Evolutionary conservation across 73 alveolate species (phyloP), one percentile per base, ranked within the genome.

Genomic region (Halteria grandinella): DNA sequence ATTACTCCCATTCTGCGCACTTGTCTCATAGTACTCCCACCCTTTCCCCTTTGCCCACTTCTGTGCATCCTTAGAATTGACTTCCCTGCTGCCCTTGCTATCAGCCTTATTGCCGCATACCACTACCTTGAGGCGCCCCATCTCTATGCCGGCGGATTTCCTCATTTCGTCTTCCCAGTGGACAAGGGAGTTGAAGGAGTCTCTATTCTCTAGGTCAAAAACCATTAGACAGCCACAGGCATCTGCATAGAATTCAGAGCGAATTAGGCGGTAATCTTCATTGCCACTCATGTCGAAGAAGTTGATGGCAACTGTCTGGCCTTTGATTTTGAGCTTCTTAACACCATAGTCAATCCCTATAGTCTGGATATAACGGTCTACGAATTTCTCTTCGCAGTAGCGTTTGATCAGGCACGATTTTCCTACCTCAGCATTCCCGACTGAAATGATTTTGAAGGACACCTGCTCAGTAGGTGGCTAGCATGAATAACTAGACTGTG

Each of bases 261-360:
- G 80, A 11, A 93, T 91, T 24, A 54, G 75, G 54, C 87, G 92
- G 76, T 95, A 96, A 58, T 96, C 99, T 36, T 91, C 97, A 82
- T 94, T 95, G 20, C 99, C 99, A 34, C 96, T 78, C 49, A 96
- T 87, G 63, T 96, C 99, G 66, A 96, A 96, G 89, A 96, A 95
- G 58, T 96, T 96, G 53, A 95, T 89, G 32, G 98, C 94, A 32
- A 94, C 89, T 71, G 80, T 79, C 39, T 82, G 78, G 11, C 95
- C 97, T 63, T 87, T 58, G 60, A 96, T 91, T 18, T 83, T 79
- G 87, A 97, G 87, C 62, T 94, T 95, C 74, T 97, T 97, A 29
- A 97, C 99, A 6, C 99, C 99, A 62, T 96, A 97, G 71, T 97
- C 99, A 6, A 97, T 97, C 25, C 99, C 99, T 47, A 96, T 96